Evolutionary conservation across 1,284 basidiomycete species (phyloP).

Genomic region (Volvariella volvacea): DNA sequence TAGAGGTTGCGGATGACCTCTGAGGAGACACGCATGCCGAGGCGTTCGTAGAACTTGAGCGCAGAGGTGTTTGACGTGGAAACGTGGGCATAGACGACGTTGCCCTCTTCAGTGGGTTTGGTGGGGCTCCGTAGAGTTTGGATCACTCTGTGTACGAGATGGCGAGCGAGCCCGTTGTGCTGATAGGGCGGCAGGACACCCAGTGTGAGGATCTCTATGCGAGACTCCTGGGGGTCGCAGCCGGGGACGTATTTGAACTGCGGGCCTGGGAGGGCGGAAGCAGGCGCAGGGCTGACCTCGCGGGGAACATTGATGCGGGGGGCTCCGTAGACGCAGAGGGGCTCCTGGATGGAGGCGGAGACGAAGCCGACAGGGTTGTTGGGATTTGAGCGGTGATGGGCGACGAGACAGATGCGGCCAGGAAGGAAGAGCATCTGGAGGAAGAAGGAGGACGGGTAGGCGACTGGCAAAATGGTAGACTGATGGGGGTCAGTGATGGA

Average conservation of each 20-base stretch:
- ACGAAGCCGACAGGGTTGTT: slow-evolving; percentile 38
- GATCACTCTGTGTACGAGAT: slow-evolving; percentile 35
- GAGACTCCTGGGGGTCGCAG: slow-evolving; percentile 18
- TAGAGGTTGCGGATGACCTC: slow-evolving; percentile 29
- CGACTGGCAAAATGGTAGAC: slow-evolving; percentile 36
- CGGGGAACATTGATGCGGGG: background rate
- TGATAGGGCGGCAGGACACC: slow-evolving; percentile 46
- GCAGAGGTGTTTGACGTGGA: slow-evolving; percentile 31
- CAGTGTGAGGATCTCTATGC: slow-evolving; percentile 48
- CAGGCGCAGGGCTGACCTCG: slow-evolving; percentile 2
- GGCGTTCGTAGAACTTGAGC: slow-evolving; percentile 31
- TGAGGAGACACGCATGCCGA: slow-evolving; percentile 29
- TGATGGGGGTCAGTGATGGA: slow-evolving; percentile 22
- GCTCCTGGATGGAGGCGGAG: slow-evolving; percentile 34
- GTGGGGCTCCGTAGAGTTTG: slow-evolving; percentile 1
- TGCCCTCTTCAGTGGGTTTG: slow-evolving; percentile 9
- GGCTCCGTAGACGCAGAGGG: slow-evolving; percentile 7
- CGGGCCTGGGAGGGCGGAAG: slow-evolving; percentile 8
- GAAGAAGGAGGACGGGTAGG: slow-evolving; percentile 46
- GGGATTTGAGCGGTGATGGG: slow-evolving; percentile 24
- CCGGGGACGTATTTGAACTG: slow-evolving; percentile 3
- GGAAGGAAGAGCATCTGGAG: slow-evolving; percentile 45
- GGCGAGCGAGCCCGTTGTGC: slow-evolving; percentile 41
- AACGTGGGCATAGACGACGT: slow-evolving; percentile 32
- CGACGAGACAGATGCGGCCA: slow-evolving; percentile 42